Evolutionary conservation across 2,329 filamentous ascomycete genomes (phyloP), one percentile per base, ranked within the genome.

Genomic region (Capronia coronata): DNA sequence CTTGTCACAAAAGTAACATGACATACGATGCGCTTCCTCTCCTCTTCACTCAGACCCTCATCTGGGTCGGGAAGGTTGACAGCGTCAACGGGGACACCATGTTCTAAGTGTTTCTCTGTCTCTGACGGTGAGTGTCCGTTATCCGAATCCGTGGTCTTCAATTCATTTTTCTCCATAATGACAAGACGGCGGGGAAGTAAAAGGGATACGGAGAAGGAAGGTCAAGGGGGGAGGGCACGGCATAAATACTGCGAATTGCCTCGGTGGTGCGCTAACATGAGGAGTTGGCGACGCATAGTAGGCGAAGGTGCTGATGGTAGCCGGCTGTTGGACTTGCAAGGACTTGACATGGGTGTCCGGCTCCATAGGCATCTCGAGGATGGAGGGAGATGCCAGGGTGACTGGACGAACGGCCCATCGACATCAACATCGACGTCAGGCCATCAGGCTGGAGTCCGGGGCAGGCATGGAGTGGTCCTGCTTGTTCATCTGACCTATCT

Each of bases 41-140:
- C 84, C 55, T 79, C 80, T 1, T 76, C 75, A 32, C 74, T 81
- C 58, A 86, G 67, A 6, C 80, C 79, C 41, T 76, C 81, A 66
- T 88, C 84, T 0, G 79, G 79, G 59, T 83, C 78, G 7, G 63
- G 60, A 2, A 63, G 32, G 11, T 39, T 21, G 16, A 48, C 6
- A 13, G 58, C 23, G 14, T 21, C 41, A 11, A 53, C 55, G 2
- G 51, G 55, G 22, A 27, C 46, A 27, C 42, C 54, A 32, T 47
- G 18, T 16, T 55, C 50, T 25, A 50, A 13, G 29, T 52, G 44
- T 30, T 57, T 57, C 42, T 55, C 55, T 16, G 29, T 45, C 7
- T 42, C 43, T 14, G 48, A 51, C 18, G 40, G 52, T 16, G 43
- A 45, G 18, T 29, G 46, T 25, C 38, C 45, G 22, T 52, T 45